These are phyloP conservation scores for Shiraia sp. DNA, from an alignment of 2,329 filamentous ascomycete genomes.

Conservation along the genomic window DNA sequence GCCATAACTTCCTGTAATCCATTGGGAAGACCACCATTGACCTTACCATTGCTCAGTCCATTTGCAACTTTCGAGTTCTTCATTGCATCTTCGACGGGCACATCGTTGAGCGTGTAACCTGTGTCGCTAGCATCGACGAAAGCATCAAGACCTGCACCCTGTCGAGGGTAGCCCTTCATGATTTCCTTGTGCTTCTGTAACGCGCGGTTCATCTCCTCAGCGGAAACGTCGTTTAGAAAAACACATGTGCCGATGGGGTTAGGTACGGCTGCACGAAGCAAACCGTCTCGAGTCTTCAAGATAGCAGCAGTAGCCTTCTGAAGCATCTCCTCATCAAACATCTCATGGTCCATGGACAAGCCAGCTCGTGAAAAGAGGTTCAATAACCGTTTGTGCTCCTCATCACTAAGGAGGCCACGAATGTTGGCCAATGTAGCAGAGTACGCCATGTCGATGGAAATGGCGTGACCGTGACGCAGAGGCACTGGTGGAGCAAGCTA, in stretches of 20 bases:
- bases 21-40: slow-evolving; percentile 15
- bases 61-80: slow-evolving; percentile 25
- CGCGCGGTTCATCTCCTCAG: slow-evolving; percentile 64
- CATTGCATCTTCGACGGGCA: slow-evolving; percentile 41
- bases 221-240: slow-evolving; percentile 69
- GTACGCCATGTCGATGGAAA: slow-evolving; percentile 77
- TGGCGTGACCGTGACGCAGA: slow-evolving; percentile 73
- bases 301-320: slow-evolving; percentile 70
- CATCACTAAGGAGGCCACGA: slow-evolving; percentile 63
- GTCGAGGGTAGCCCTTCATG: slow-evolving; percentile 64
- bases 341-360: slow-evolving; percentile 70
- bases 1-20: slow-evolving; percentile 7
- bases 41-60: slow-evolving; percentile 27
- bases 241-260: slow-evolving; percentile 67
- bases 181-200: slow-evolving; percentile 66
- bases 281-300: slow-evolving; percentile 70
- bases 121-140: slow-evolving; percentile 72
- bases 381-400: slow-evolving; percentile 66
- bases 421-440: slow-evolving; percentile 69
- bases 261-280: slow-evolving; percentile 69
- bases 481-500: slow-evolving; percentile 69
- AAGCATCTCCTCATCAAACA: slow-evolving; percentile 68
- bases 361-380: slow-evolving; percentile 71
- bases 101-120: slow-evolving; percentile 58
- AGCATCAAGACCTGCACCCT: slow-evolving; percentile 69